These are phyloP conservation scores for Penicillium sp. DNA, from an alignment of 2,329 filamentous ascomycete species.

Conservation along the genomic window DNA sequence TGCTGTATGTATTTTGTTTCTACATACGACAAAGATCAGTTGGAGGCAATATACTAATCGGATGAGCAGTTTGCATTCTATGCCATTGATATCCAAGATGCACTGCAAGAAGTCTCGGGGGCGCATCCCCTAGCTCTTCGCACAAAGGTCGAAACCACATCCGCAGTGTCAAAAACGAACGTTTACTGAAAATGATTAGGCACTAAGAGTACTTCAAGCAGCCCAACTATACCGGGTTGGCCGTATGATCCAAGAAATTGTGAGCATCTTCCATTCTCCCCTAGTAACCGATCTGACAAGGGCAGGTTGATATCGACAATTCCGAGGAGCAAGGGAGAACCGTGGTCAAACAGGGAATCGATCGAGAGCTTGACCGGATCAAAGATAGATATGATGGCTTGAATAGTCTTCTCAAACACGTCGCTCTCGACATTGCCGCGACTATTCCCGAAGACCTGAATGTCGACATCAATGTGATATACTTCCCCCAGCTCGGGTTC, in stretches of 20 bases:
- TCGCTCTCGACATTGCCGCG: slow-evolving; percentile 64
- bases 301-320: slow-evolving; percentile 73
- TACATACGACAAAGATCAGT: neutral
- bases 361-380: slow-evolving; percentile 72
- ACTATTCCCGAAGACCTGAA: slow-evolving; percentile 61
- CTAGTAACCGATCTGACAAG: slow-evolving; percentile 12
- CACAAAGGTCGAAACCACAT: slow-evolving; percentile 47
- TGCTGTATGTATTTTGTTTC: slow-evolving; percentile 38
- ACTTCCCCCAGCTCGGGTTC: slow-evolving; percentile 90
- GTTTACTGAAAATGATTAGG: slow-evolving; percentile 37
- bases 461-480: slow-evolving; percentile 72
- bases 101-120: slow-evolving; percentile 59
- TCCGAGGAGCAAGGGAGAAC: slow-evolving; percentile 71
- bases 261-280: slow-evolving; percentile 26
- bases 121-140: slow-evolving; percentile 55
- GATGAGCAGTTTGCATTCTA: slow-evolving; percentile 66
- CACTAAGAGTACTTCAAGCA: slow-evolving; percentile 62
- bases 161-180: rapidly evolving
- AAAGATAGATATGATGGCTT: slow-evolving; percentile 79
- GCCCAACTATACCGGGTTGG: slow-evolving; percentile 66
- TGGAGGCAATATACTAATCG: slow-evolving; percentile 5
- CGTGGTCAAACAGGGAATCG: slow-evolving; percentile 71
- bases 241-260: slow-evolving; percentile 67
- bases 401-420: slow-evolving; percentile 68
- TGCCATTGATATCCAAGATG: slow-evolving; percentile 68